A percentile compares a stretch with the other conserved stretches of the same genome.
Evolutionary conservation across 805 yeast species (phyloP).

Genomic region (Ogataea dorogensis): DNA sequence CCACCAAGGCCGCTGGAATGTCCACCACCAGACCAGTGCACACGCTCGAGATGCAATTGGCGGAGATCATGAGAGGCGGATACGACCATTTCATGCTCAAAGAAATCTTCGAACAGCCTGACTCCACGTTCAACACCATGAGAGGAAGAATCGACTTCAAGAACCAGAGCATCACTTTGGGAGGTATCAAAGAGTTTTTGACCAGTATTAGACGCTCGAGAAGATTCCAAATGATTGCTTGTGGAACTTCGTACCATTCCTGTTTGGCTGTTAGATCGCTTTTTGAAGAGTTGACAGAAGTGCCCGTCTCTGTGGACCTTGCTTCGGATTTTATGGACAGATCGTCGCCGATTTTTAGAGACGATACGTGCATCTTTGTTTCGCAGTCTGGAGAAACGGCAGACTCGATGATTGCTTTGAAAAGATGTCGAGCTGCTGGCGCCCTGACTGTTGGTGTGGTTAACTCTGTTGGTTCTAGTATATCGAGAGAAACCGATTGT

Average conservation of each 20-base stretch:
- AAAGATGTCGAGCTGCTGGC: slow-evolving; percentile 94
- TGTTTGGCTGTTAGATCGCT: slow-evolving; percentile 96
- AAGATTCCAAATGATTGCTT: slow-evolving; percentile 96
- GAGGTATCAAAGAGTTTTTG: slow-evolving; percentile 84
- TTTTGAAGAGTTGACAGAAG: slow-evolving; percentile 94
- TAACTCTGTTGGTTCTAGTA: slow-evolving; percentile 94
- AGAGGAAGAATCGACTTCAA: slow-evolving; percentile 97
- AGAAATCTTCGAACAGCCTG: slow-evolving; percentile 98
- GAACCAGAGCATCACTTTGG: slow-evolving; percentile 70
- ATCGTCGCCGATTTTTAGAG: slow-evolving; percentile 95
- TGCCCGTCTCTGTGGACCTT: slow-evolving; percentile 88
- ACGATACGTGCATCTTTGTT: slow-evolving; percentile 95
- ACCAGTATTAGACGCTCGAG: slow-evolving; percentile 91
- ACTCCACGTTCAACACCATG: slow-evolving; percentile 97
- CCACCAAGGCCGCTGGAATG: slow-evolving; percentile 80
- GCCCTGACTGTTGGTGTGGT: slow-evolving; percentile 97
- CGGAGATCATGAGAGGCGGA: slow-evolving; percentile 97
- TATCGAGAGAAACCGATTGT: slow-evolving; percentile 96
- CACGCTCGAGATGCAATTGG: slow-evolving; percentile 94
- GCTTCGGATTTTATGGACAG: slow-evolving; percentile 96
- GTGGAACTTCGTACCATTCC: slow-evolving; percentile 99
- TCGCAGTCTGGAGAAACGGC: slow-evolving; percentile 99
- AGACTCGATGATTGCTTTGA: slow-evolving; percentile 91
- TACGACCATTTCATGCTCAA: slow-evolving; percentile 97
- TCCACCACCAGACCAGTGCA: slow-evolving; percentile 95